These are phyloP conservation scores for Saccharomyces paradoxus DNA, from an alignment of 805 yeast genomes.

Conservation along the genomic window DNA sequence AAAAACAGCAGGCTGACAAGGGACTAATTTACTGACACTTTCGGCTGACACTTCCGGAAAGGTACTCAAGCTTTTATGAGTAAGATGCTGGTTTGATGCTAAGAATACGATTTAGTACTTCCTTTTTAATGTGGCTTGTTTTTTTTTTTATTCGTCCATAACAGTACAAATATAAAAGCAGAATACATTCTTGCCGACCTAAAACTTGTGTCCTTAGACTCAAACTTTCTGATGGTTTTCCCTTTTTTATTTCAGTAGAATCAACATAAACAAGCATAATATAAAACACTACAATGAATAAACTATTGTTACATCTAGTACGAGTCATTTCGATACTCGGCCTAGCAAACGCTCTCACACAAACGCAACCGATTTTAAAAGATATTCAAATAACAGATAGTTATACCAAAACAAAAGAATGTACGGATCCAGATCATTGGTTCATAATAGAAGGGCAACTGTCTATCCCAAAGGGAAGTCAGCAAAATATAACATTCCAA, in stretches of 20 bases:
- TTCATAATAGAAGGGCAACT: slow-evolving; percentile 22
- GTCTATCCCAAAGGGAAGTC: slow-evolving; percentile 15
- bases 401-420: slow-evolving; percentile 14
- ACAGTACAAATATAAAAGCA: neutral
- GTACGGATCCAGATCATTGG: slow-evolving; percentile 23
- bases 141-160: too few relatives aligned
- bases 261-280: neutral
- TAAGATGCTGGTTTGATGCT: neutral
- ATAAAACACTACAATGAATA: neutral
- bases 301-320: neutral
- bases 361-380: slow-evolving; percentile 11
- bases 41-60: neutral
- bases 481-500: slow-evolving; percentile 14
- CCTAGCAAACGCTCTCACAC: neutral
- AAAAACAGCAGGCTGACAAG: neutral
- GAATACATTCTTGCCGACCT: neutral
- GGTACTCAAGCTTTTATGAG: neutral
- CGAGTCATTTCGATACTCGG: neutral
- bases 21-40: neutral
- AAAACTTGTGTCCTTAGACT: neutral
- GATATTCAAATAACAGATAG: slow-evolving; percentile 20
- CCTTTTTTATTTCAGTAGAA: neutral
- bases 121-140: neutral
- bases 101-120: neutral
- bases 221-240: neutral